Conservation (phyloP, 305 asterid species). For the Solanum aculeatissimum region DNA sequence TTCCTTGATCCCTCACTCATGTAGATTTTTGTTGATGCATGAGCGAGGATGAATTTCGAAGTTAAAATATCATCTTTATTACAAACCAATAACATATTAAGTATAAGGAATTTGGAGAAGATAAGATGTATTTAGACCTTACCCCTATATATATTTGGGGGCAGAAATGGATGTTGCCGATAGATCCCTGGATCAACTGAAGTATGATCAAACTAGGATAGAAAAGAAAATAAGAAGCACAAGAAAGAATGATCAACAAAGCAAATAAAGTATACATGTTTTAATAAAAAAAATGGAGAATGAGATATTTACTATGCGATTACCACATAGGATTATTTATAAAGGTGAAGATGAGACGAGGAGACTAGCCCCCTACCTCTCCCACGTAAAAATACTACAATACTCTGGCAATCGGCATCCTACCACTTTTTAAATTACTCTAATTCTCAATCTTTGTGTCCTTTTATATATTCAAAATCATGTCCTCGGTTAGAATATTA, state of each 20-base stretch:
- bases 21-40: neutral
- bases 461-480: neutral
- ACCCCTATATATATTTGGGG: neutral
- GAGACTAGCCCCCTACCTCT: no score
- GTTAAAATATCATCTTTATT: neutral
- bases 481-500: neutral
- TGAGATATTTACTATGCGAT: no score
- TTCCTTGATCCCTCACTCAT: neutral
- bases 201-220: neutral
- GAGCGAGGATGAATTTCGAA: neutral
- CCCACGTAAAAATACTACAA: no score
- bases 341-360: no score
- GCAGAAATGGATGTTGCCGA: neutral
- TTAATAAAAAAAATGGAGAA: neutral
- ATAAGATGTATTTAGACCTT: neutral
- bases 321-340: no score
- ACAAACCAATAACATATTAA: neutral
- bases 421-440: neutral
- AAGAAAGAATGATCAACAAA: neutral
- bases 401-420: no score
- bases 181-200: neutral
- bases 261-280: neutral
- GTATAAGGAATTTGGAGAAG: neutral
- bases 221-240: neutral
- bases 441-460: neutral